Base-by-base conservation (phyloP, 1,139 yeast species). In the Geotrichum australiense region DNA sequence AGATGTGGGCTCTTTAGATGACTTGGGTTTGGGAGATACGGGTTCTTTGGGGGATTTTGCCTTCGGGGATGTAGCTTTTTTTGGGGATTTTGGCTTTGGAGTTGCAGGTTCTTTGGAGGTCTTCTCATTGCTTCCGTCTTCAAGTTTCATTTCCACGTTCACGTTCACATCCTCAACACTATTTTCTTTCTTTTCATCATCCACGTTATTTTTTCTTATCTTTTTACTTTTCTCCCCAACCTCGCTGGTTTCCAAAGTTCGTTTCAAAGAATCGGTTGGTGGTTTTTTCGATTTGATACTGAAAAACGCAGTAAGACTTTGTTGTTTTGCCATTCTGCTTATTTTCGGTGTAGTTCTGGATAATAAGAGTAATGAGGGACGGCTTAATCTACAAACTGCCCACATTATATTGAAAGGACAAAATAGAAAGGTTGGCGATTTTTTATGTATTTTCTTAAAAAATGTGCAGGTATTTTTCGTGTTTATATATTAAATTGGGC, bases 281-380 rank as follows among this genome's bases (percentile, higher is more conserved):
- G 19, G 8, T 6, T 29, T 29, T 15, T 29, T 29, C 18, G 32
- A 29, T 18, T 31, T 31, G 19, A 31, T 25, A 15, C 35, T 31
- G 20, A 31, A 31, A 31, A 31, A 31, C 15, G 35, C 35, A 16
- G 19, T 31, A n/a, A 31, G 20, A 19, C 35, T 31, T 19, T 31
- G 8, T 20, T 31, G 35, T 20, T 31, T n/a, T n/a, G n/a, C n/a
- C n/a, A n/a, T n/a, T n/a, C n/a, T n/a, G n/a, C n/a, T n/a, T n/a
- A n/a, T n/a, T n/a, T n/a, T n/a, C n/a, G n/a, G n/a, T n/a, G n/a
- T n/a, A n/a, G n/a, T n/a, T n/a, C n/a, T n/a, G n/a, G n/a, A n/a
- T n/a, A n/a, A n/a, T n/a, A n/a, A n/a, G n/a, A n/a, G n/a, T n/a
- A n/a, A n/a, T n/a, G n/a, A n/a, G n/a, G n/a, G n/a, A n/a, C n/a